Base-by-base conservation (phyloP, 805 yeast genomes). In the Spathaspora girioi region DNA sequence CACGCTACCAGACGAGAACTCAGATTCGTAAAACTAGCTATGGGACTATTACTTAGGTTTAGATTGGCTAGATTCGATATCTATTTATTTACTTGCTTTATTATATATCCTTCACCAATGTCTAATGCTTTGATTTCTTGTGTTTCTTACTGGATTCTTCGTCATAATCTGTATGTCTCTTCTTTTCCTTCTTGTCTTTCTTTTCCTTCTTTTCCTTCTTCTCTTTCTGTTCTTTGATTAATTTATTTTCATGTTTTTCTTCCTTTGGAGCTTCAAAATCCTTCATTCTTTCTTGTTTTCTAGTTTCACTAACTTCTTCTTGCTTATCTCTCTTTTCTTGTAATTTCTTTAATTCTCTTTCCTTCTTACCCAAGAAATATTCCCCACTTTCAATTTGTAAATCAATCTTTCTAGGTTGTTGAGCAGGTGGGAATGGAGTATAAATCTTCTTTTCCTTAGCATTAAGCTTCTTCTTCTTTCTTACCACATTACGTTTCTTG, bases 341-440 rank as follows among this genome's bases (percentile, higher is more conserved):
- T 55, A 86, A 73, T 57, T 83, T 83, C 68, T 81, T 84, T 58
- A 76, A 72, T 54, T 82, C 86, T 76, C 89, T 90, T 63, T 92
- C 96, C 62, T 77, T 82, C 75, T 89, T 87, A 54, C 90, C 88
- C 73, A 94, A 78, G 82, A 94, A 94, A 73, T 90, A 94, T 70
- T 94, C 99, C 82, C 99, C 99, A 76, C 96, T 85, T 71, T 94
- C 99, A 70, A 94, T 91, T 75, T 91, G 96, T 67, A 92, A 76
- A 81, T 94, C 99, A 70, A 94, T 78, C 88, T 94, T 92, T 78
- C 98, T 87, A 65, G 98, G 99, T 59, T 83, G 82, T 73, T 89
- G 99, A 48, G 89, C 88, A 61, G 99, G 98, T 75, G 99, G 99
- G 91, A 94, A 94, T 66, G 99, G 98, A 32, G 99, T 94, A 81